Evolutionary conservation across 2,329 filamentous ascomycete genomes (phyloP).

Genomic region (Hirsutella rhossiliensis): DNA sequence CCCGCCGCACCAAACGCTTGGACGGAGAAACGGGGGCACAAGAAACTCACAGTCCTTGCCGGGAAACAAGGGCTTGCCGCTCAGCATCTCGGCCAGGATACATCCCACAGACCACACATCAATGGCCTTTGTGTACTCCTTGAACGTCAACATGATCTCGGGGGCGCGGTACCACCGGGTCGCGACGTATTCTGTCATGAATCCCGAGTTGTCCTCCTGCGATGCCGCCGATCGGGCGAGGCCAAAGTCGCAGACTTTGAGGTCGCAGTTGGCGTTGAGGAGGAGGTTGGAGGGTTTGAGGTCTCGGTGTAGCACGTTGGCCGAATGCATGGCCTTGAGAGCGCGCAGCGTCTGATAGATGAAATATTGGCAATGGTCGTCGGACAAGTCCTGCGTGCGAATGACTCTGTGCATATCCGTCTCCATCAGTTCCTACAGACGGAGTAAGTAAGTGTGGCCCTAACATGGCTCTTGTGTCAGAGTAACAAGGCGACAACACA

Average conservation of each 20-base stretch:
- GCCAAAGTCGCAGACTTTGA: slow-evolving; percentile 98
- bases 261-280: slow-evolving; percentile 94
- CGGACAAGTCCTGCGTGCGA: slow-evolving; percentile 93
- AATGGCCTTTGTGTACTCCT: slow-evolving; percentile 99
- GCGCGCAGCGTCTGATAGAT: slow-evolving; percentile 98
- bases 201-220: slow-evolving; percentile 98
- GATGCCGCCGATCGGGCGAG: slow-evolving; percentile 90
- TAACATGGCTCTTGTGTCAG: not conserved
- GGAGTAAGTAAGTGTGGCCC: not conserved
- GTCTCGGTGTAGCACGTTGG: slow-evolving; percentile 94
- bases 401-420: slow-evolving; percentile 99
- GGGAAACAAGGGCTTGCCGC: slow-evolving; percentile 93
- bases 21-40: not conserved
- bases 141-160: slow-evolving; percentile 99
- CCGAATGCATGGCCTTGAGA: slow-evolving; percentile 98
- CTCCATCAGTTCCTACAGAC: slow-evolving; percentile 82
- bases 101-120: slow-evolving; percentile 99
- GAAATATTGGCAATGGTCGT: slow-evolving; percentile 99
- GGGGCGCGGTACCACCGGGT: slow-evolving; percentile 98
- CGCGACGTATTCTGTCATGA: slow-evolving; percentile 99
- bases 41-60: slow-evolving; percentile 82
- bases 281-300: slow-evolving; percentile 95
- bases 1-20: not conserved
- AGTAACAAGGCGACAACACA: slow-evolving; percentile 27
- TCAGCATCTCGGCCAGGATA: slow-evolving; percentile 97